Percentiles rank a stretch among this genome's conserved stretches.
Evolutionary conservation across 2,329 filamentous ascomycete genomes (phyloP).

Genomic region (Fusarium sp.): DNA sequence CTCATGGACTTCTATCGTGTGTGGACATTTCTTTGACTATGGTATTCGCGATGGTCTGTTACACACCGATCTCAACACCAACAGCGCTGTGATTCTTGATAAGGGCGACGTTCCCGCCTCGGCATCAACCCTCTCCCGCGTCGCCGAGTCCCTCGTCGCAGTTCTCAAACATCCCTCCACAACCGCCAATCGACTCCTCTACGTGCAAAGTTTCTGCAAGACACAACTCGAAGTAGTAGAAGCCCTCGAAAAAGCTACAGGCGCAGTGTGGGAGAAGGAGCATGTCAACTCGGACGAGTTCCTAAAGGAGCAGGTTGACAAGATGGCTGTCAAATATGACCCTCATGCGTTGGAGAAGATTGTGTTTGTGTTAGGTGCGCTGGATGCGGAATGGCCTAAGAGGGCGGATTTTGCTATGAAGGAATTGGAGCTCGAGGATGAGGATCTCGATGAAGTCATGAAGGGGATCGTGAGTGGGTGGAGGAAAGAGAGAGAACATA

Average conservation of each 20-base stretch:
- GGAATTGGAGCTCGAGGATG: conserved; percentile 58
- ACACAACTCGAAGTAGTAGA: conserved; percentile 61
- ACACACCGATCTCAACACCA: conserved; percentile 58
- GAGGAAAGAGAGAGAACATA: conserved; percentile 24
- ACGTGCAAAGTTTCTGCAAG: conserved; percentile 58
- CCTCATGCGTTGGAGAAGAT: conserved; percentile 56
- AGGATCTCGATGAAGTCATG: conserved; percentile 58
- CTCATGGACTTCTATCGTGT: conserved; percentile 62
- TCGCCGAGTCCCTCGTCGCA: conserved; percentile 62
- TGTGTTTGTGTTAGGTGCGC: conserved; percentile 60
- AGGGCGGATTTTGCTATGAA: conserved; percentile 60
- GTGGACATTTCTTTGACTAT: conserved; percentile 64
- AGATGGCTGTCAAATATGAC: conserved; percentile 52
- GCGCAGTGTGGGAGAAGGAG: conserved; percentile 51
- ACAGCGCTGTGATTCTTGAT: conserved; percentile 60
- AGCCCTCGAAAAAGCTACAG: conserved; percentile 62
- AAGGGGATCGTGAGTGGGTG: conserved; percentile 47
- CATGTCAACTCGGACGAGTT: conserved; percentile 54
- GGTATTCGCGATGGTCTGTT: conserved; percentile 51
- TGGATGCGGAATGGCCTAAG: conserved; percentile 61
- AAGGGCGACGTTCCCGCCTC: conserved; percentile 62
- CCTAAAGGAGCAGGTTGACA: conserved; percentile 52
- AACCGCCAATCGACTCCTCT: conserved; percentile 63
- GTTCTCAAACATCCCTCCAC: conserved; percentile 61
- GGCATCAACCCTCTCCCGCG: conserved; percentile 59